These are phyloP conservation scores for Lagerstroemia speciosa DNA, from an alignment of 345 rosid species.

Conservation along the genomic window DNA sequence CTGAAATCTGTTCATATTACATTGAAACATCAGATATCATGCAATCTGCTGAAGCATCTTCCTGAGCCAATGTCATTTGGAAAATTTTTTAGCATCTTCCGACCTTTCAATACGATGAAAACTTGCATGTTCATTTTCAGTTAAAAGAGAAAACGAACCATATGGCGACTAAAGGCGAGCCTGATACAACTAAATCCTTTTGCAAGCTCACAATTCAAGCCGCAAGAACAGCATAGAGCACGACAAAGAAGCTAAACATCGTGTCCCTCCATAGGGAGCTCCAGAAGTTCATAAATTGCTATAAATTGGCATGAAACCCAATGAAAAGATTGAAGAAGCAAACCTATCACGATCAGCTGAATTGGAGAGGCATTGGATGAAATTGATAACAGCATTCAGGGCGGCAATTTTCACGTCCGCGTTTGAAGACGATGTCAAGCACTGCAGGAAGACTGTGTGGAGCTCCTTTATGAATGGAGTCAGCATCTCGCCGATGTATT, in stretches of 20 bases:
- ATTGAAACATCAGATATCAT: neutral
- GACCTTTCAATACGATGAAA: too few relatives aligned
- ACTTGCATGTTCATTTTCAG: too few relatives aligned
- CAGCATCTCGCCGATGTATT: conserved; percentile 77
- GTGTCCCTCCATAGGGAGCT: too few relatives aligned
- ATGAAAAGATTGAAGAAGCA: neutral
- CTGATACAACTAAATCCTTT: too few relatives aligned
- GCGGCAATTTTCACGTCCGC: conserved; percentile 92
- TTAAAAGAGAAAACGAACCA: too few relatives aligned
- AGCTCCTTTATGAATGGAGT: conserved; percentile 71
- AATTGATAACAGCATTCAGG: conserved; percentile 82
- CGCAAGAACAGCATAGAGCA: too few relatives aligned
- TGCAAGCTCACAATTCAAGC: too few relatives aligned
- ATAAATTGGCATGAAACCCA: neutral
- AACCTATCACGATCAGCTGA: conserved; percentile 78
- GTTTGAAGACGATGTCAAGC: conserved; percentile 45
- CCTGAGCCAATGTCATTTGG: too few relatives aligned
- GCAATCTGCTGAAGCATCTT: too few relatives aligned
- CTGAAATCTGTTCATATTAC: conserved; percentile 35
- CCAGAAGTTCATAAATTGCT: too few relatives aligned
- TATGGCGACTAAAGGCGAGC: too few relatives aligned
- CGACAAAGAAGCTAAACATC: neutral
- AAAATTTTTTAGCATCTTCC: too few relatives aligned
- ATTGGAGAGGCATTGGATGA: conserved; percentile 70
- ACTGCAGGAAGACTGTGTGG: conserved; percentile 75